phyloP scores from a whole-genome alignment of 2,329 filamentous ascomycete species.

The Neofusicoccum ribis region DNA sequence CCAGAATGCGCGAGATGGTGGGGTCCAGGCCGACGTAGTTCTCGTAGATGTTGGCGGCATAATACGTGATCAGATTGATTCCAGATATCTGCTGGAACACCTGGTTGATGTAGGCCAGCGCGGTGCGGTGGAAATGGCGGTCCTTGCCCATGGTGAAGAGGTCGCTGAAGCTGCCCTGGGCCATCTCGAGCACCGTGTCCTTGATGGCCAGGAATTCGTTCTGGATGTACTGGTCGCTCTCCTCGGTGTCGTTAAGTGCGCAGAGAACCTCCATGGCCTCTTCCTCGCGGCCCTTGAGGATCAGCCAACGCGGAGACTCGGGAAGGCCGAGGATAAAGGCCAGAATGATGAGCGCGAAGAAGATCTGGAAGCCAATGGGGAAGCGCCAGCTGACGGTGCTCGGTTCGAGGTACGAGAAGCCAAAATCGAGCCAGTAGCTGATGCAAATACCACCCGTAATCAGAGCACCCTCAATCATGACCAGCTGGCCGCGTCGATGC shows the following conservation, averaged over 20 bases:
- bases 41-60: constrained; percentile 43
- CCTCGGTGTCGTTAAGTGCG: constrained; percentile 30
- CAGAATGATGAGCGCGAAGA: constrained; percentile 56
- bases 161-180: constrained; percentile 53
- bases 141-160: constrained; percentile 61
- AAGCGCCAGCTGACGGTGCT: constrained; percentile 52
- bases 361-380: constrained; percentile 59
- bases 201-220: constrained; percentile 38
- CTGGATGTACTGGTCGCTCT: constrained; percentile 39
- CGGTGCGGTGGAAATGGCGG: constrained; percentile 57
- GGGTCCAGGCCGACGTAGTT: constrained; percentile 41
- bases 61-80: constrained; percentile 32
- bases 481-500: constrained; percentile 47
- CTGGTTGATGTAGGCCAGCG: constrained; percentile 59
- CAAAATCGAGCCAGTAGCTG: constrained; percentile 43
- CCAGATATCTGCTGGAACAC: constrained; percentile 52
- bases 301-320: constrained; percentile 61
- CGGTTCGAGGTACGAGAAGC: constrained; percentile 52
- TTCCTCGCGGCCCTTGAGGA: constrained; percentile 56
- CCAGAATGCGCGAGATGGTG: constrained; percentile 37
- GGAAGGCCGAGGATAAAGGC: constrained; percentile 52
- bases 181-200: constrained; percentile 40
- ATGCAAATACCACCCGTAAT: constrained; percentile 48
- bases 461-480: constrained; percentile 50
- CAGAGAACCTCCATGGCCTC: constrained; percentile 38